Conservation (phyloP, 371 early-diverging fungal genomes). For the Circinella minor region DNA sequence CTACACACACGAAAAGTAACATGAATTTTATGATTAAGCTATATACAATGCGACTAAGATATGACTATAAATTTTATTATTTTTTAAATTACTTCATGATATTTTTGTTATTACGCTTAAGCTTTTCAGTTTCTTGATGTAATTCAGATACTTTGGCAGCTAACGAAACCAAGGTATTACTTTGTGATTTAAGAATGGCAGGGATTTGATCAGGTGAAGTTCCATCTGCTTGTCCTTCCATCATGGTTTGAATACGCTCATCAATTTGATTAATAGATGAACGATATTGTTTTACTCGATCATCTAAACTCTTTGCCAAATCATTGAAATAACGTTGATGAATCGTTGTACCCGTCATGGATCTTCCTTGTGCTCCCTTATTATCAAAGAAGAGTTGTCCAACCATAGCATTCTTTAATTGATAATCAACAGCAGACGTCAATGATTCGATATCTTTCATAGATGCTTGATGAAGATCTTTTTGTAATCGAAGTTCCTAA, state of each 20-base stretch:
- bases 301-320: background rate
- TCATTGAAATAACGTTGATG: slow-evolving; percentile 12
- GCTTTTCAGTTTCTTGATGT: slow-evolving; percentile 54
- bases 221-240: background rate
- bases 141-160: slow-evolving; percentile 53
- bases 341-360: slow-evolving; percentile 7
- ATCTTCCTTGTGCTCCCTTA: background rate
- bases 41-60: too few species aligned
- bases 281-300: background rate
- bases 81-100: background rate
- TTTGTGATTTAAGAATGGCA: slow-evolving; percentile 50
- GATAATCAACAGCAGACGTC: slow-evolving; percentile 10
- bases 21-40: too few species aligned
- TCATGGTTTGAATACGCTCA: slow-evolving; percentile 6
- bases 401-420: slow-evolving; percentile 16
- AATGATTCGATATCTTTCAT: background rate
- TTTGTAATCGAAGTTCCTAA: slow-evolving; percentile 14
- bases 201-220: slow-evolving; percentile 21
- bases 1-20: too few species aligned
- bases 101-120: slow-evolving; percentile 20
- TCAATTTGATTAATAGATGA: slow-evolving; percentile 17
- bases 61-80: background rate
- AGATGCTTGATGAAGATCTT: slow-evolving; percentile 9
- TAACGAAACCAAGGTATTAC: slow-evolving; percentile 56
- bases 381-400: slow-evolving; percentile 12